phyloP scores from a whole-genome alignment of 2,329 filamentous ascomycete genomes.

The Trichoderma simmonsii region DNA sequence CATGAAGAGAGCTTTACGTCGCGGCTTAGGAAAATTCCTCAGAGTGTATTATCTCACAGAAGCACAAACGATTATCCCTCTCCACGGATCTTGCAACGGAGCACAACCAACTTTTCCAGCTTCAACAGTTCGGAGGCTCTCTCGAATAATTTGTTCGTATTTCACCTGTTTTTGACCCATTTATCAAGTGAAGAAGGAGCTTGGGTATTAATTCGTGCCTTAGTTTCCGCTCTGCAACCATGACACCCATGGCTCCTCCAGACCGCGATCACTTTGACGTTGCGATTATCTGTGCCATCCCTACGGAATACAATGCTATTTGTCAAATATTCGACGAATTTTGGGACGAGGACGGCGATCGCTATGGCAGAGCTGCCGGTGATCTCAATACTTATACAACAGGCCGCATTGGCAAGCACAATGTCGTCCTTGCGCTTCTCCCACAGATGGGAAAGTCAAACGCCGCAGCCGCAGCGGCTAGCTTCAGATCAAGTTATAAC shows the following conservation, averaged over 20 bases:
- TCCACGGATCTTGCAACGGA: neutral
- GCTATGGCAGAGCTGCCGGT: constrained; percentile 13
- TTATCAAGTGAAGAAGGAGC: neutral
- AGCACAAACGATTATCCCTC: neutral
- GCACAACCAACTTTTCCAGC: neutral
- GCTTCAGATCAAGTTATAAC: constrained; percentile 33
- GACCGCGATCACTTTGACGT: constrained; percentile 13
- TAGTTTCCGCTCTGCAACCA: neutral
- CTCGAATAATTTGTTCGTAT: neutral
- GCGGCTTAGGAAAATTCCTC: neutral
- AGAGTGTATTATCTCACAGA: neutral
- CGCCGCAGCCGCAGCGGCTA: constrained; percentile 28
- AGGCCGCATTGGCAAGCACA: constrained; percentile 26
- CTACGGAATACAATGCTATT: constrained; percentile 18
- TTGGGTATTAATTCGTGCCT: neutral
- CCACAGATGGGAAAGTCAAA: constrained; percentile 29
- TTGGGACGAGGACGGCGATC: constrained; percentile 19
- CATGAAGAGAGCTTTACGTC: neutral
- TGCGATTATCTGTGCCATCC: constrained; percentile 19
- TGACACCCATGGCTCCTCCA: neutral
- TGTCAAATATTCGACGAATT: constrained; percentile 19
- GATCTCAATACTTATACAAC: constrained; percentile 25
- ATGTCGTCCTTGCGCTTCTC: constrained; percentile 29
- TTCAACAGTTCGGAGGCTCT: neutral
- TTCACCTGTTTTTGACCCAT: no score